Base-by-base conservation (phyloP, 352 stramenopile species). In the Globisporangium megalacanthum region DNA sequence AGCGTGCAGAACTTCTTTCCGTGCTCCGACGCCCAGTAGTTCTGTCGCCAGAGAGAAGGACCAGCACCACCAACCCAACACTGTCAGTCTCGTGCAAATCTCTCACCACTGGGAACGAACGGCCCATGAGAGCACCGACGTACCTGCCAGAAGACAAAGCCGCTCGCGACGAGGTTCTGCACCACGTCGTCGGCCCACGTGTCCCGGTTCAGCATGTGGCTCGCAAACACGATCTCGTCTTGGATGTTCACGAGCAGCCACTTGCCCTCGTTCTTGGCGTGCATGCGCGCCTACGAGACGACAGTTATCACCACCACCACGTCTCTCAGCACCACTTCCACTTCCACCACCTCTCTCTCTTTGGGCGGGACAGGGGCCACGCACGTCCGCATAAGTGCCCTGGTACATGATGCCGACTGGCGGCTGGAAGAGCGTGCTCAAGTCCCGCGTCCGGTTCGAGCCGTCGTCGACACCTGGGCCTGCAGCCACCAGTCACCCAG, bases 221-320 rank as follows among this genome's bases (percentile, higher is more conserved):
- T 97, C 6, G 89, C 72, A 77, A 98, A 98, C 51, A 98, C 89
- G 29, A 85, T 90, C 68, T 98, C 89, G 62, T 94, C 81, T 62
- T 98, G 93, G 39, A 98, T 87, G 75, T 98, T 98, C 31, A 98
- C 93, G 33, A 98, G 67, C 13, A 98, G 74, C 89, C 89, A 98
- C 54, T 97, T 92, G 53, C 76, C 64, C 33, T 87, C 79, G 47
- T 89, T 91, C 58, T 92, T 97, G 37, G 92, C 92, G 22, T 75
- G 72, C 36, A 70, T 72, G 25, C 79, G 79, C 41, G 79, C 79
- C 79, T 89, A 29, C 1, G 25, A 29, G 25, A 29, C 25, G 25
- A 29, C 25, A 29, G 25, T 4, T 4, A 29, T 4, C 25, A 29
- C 25, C 25, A 29, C 25, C 25, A 29, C 25, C 25, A 29, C 22